A percentile compares a stretch with the other conserved stretches of the same genome.
Evolutionary conservation across 352 stramenopile genomes (phyloP).

Genomic region (Pythium rhizo-oryzae): DNA sequence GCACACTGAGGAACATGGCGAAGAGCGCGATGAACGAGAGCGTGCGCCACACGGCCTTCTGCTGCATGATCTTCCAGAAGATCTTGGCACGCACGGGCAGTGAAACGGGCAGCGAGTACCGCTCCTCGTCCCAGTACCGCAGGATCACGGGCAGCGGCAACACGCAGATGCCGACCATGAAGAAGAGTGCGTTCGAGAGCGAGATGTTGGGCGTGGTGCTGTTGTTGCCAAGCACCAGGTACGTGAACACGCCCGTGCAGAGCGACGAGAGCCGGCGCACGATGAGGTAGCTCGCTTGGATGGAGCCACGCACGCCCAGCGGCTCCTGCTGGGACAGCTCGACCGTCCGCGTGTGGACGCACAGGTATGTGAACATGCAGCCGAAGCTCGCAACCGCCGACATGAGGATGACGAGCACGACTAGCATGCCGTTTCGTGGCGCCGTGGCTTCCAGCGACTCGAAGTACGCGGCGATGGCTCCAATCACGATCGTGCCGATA

Average conservation of each 20-base stretch:
- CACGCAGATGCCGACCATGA: constrained; percentile 58
- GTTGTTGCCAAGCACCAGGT: constrained; percentile 41
- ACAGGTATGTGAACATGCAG: constrained; percentile 70
- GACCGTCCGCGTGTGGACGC: constrained; percentile 62
- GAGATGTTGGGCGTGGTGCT: constrained; percentile 39
- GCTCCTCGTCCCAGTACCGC: constrained; percentile 63
- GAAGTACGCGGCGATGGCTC: constrained; percentile 49
- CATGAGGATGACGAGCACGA: constrained; percentile 44
- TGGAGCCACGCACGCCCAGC: constrained; percentile 50
- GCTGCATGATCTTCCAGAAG: constrained; percentile 79
- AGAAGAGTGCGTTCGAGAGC: constrained; percentile 47
- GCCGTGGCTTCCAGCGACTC: constrained; percentile 22
- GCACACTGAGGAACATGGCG: constrained; percentile 55
- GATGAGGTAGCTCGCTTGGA: constrained; percentile 63
- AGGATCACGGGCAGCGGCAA: constrained; percentile 52
- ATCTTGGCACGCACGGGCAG: constrained; percentile 64
- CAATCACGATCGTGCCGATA: constrained; percentile 56
- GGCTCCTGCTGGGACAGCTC: constrained; percentile 65
- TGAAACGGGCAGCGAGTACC: constrained; percentile 59
- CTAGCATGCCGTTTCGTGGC: constrained; percentile 31
- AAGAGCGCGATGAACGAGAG: constrained; percentile 68
- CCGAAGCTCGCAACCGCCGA: constrained; percentile 44
- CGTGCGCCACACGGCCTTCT: constrained; percentile 74
- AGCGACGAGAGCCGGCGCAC: constrained; percentile 62
- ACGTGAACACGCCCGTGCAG: constrained; percentile 55